Percentiles rank a stretch among this genome's conserved stretches.
Evolutionary conservation across 768 basidiomycete species (phyloP).

Genomic region (Russula compacta): DNA sequence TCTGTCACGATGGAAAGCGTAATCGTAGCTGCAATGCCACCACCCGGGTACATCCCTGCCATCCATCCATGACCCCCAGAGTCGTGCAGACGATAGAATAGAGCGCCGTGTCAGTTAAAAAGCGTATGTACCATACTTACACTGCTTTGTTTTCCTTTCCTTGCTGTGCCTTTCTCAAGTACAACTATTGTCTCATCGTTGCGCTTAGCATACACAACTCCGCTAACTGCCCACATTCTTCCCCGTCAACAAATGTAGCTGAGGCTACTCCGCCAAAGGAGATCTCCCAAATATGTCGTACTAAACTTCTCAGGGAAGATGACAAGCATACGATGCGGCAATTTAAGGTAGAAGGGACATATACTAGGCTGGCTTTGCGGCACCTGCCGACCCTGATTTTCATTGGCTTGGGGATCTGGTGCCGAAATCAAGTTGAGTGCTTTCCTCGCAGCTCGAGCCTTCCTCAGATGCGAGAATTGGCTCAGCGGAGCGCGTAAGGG

Average conservation of each 20-base stretch:
- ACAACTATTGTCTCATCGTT: background rate
- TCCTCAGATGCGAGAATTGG: no score
- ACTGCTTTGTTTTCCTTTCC: constrained; percentile 3
- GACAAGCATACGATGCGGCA: no score
- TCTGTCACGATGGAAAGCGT: background rate
- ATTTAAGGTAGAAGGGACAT: no score
- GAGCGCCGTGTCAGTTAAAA: constrained; percentile 3
- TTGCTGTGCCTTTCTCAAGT: background rate
- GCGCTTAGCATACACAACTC: background rate
- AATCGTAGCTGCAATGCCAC: background rate
- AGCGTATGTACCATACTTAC: constrained; percentile 3
- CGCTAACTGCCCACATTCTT: background rate
- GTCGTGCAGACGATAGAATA: constrained; percentile 8
- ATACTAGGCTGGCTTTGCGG: no score
- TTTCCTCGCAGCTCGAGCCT: no score
- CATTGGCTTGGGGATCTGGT: no score
- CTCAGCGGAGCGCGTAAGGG: no score
- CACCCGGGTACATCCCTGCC: background rate
- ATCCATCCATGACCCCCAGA: background rate
- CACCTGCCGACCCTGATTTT: no score
- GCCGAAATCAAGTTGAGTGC: no score
- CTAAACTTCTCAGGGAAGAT: no score
- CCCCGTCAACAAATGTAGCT: background rate
- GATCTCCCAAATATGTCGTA: no score
- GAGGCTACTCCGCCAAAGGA: background rate